Percentiles rank a stretch among this genome's conserved stretches.
Conservation (phyloP, 164 flowering plant species). For the grape (Vitis vinifera) region DNA sequence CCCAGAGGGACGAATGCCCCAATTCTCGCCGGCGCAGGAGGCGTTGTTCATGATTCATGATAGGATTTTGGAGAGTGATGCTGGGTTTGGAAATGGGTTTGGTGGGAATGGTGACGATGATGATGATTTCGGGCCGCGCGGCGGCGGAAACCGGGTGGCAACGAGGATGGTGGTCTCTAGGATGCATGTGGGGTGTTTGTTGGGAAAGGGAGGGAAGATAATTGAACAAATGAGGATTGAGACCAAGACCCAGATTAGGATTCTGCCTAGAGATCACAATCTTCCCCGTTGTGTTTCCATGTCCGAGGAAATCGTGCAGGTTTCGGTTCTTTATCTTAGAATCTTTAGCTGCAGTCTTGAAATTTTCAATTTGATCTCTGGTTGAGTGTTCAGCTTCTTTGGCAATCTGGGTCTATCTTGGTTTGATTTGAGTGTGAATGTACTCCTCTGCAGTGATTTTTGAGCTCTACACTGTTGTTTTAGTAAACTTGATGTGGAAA, state of each 20-base stretch:
- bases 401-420: not conserved
- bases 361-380: conserved; percentile 3
- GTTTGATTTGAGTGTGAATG: not conserved
- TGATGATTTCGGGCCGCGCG: conserved; percentile 40
- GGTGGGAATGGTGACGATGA: conserved; percentile 37
- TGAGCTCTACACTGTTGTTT: no score
- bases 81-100: conserved; percentile 26
- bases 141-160: conserved; percentile 48
- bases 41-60: conserved; percentile 86
- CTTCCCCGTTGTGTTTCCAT: conserved; percentile 81
- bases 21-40: conserved; percentile 90
- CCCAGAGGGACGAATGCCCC: conserved; percentile 73
- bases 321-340: conserved; percentile 12
- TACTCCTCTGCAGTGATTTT: conserved; percentile 5
- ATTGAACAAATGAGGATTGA: conserved; percentile 96
- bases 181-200: conserved; percentile 86
- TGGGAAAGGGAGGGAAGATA: conserved; percentile 98
- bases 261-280: conserved; percentile 84
- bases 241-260: conserved; percentile 95
- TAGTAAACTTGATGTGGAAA: not conserved
- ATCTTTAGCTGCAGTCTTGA: not conserved
- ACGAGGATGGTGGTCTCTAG: conserved; percentile 90
- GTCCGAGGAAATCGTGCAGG: conserved; percentile 98
- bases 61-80: conserved; percentile 82
- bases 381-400: not conserved